Conservation (phyloP, 495 filamentous ascomycete genomes). For the Lasiosphaeriaceae sp. region DNA sequence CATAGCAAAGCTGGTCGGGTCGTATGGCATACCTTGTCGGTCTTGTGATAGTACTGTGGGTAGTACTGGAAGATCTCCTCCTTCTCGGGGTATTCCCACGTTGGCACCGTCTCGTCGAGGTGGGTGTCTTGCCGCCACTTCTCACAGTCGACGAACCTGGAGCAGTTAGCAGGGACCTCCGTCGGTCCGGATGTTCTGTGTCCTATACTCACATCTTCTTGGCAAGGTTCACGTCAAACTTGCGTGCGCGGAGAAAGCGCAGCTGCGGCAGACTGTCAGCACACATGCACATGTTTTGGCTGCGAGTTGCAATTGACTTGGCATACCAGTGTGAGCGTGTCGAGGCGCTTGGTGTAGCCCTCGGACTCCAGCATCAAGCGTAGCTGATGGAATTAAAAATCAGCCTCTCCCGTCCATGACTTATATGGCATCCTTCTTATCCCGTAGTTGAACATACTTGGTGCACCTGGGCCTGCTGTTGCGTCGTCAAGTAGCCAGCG, state of each 20-base stretch:
- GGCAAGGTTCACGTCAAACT: constrained; percentile 80
- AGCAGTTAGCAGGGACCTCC: constrained; percentile 16
- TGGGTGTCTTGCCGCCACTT: constrained; percentile 79
- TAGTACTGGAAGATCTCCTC: constrained; percentile 85
- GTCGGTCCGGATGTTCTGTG: neutral
- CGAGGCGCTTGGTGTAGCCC: constrained; percentile 79
- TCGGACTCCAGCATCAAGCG: constrained; percentile 76
- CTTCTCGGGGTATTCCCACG: constrained; percentile 89
- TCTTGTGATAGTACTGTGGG: constrained; percentile 99
- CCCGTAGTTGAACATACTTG: no score
- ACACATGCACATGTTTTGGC: neutral
- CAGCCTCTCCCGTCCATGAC: no score
- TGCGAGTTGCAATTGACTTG: neutral
- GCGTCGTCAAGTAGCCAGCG: constrained; percentile 79
- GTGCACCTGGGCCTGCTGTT: constrained; percentile 86
- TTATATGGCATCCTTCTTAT: no score
- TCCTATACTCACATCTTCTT: constrained; percentile 72
- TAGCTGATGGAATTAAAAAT: no score
- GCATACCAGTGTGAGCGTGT: constrained; percentile 78
- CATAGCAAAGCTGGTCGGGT: no score
- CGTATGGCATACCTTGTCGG: constrained; percentile 69
- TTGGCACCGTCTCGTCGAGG: constrained; percentile 77
- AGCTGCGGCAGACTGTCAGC: constrained; percentile 46
- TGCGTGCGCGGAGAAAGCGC: constrained; percentile 87
- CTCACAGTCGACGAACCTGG: constrained; percentile 86